A percentile compares a stretch with the other conserved stretches of the same genome.
Evolutionary conservation across 768 basidiomycete species (phyloP).

Genomic region (Lactarius hatsudake): DNA sequence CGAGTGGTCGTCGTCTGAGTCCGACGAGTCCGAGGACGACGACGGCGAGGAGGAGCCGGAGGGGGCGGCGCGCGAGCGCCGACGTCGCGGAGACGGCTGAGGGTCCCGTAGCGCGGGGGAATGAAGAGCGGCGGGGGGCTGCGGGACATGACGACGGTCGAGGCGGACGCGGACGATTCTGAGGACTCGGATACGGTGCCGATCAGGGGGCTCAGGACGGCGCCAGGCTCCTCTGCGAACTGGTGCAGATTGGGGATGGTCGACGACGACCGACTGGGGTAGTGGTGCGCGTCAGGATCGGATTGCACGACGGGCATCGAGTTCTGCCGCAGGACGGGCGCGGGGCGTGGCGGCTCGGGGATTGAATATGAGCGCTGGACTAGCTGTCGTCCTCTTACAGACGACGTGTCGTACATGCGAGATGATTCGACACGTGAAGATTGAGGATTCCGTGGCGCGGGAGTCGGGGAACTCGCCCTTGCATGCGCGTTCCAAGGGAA

Average conservation of each 20-base stretch:
- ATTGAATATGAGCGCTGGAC: conserved; percentile 24
- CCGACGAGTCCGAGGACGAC: conserved; percentile 7
- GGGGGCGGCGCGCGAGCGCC: conserved; percentile 46
- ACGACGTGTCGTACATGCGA: conserved; percentile 11
- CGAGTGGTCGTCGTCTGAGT: conserved; percentile 11
- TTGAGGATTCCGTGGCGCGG: conserved; percentile 18
- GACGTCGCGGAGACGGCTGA: conserved; percentile 31
- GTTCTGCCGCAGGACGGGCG: conserved; percentile 19
- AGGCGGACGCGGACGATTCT: conserved; percentile 20
- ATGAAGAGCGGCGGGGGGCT: conserved; percentile 35
- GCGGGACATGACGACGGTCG: conserved; percentile 29
- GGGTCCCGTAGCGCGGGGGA: conserved; percentile 35
- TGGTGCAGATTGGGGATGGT: conserved; percentile 26
- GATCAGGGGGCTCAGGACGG: conserved; percentile 34
- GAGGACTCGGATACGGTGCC: conserved; percentile 20
- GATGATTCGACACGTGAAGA: conserved; percentile 6
- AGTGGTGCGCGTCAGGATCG: conserved; percentile 6
- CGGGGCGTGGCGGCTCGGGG: conserved; percentile 8
- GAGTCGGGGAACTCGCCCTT: conserved; percentile 20
- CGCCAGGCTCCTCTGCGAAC: conserved; percentile 35
- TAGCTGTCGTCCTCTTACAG: background rate
- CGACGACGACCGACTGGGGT: background rate
- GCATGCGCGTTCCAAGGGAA: conserved; percentile 11
- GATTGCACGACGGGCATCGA: conserved; percentile 20
- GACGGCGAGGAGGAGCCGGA: conserved; percentile 39